A percentile compares a stretch with the other conserved stretches of the same genome.
These are phyloP conservation scores for Gigaspora rosea DNA, from an alignment of 192 early-diverging fungal genomes.

Conservation along the genomic window DNA sequence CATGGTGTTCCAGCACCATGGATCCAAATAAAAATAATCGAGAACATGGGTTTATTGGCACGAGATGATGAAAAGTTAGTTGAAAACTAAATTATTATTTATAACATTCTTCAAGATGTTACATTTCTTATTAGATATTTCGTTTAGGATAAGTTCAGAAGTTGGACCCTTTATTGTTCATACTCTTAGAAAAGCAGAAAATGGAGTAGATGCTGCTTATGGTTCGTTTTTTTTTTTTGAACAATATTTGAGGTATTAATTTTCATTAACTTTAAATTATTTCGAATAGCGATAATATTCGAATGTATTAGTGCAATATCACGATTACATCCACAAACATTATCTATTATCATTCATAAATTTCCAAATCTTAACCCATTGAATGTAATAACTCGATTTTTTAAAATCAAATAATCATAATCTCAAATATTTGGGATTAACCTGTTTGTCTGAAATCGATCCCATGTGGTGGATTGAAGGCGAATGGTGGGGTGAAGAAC, in stretches of 20 bases:
- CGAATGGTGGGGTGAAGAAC: conserved; percentile 29
- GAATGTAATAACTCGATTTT: conserved; percentile 41
- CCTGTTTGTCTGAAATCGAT: conserved; percentile 40
- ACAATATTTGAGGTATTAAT: neutral
- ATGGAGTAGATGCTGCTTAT: conserved; percentile 46
- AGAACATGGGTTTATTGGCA: conserved; percentile 43
- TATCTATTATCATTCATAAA: conserved; percentile 9
- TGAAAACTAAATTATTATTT: neutral
- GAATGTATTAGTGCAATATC: conserved; percentile 35
- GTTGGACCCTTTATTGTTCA: conserved; percentile 17
- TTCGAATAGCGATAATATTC: conserved; percentile 38
- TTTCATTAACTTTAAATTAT: neutral
- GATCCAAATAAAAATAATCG: conserved; percentile 55
- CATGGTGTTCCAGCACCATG: conserved; percentile 57
- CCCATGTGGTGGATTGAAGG: conserved; percentile 32
- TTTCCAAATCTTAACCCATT: conserved; percentile 35
- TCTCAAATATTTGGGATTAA: conserved; percentile 53
- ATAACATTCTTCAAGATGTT: neutral
- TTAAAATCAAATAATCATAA: conserved; percentile 51
- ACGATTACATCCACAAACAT: conserved; percentile 16
- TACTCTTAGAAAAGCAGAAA: conserved; percentile 33
- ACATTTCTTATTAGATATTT: neutral
- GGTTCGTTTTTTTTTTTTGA: conserved; percentile 19
- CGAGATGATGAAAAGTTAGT: conserved; percentile 31
- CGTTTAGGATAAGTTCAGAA: conserved; percentile 22